phyloP scores from a whole-genome alignment of 164 flowering plant genomes.

The Dillenia suffruticosa region DNA sequence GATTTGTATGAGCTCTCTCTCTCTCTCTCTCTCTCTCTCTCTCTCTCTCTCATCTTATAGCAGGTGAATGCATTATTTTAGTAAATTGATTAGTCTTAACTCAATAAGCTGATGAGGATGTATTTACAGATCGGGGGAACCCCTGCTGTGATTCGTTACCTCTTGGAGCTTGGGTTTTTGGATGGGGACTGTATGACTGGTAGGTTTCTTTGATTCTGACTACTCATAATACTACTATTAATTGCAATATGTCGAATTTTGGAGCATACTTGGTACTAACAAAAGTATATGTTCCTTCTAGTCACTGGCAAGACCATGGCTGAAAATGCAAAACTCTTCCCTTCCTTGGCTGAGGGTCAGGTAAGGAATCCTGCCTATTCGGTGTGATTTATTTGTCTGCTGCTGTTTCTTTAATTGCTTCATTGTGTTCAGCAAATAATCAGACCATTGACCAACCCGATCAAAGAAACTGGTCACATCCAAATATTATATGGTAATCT shows the following conservation, averaged over 20 bases:
- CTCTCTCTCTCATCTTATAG: neutral
- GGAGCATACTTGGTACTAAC: too few species aligned
- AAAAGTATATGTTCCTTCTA: constrained; percentile 15
- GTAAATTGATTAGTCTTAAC: neutral
- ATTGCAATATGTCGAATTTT: neutral
- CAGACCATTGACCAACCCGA: constrained; percentile 73
- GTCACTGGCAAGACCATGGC: constrained; percentile 96
- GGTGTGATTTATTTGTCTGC: too few species aligned
- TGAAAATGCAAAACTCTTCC: constrained; percentile 69
- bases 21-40: too few species aligned
- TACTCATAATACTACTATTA: neutral
- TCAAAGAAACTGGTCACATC: constrained; percentile 87
- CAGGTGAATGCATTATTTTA: too few species aligned
- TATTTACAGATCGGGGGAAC: constrained; percentile 83
- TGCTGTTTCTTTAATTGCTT: too few species aligned
- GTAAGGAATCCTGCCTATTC: constrained; percentile 22
- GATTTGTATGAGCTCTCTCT: neutral
- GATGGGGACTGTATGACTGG: constrained; percentile 98
- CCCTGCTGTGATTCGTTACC: constrained; percentile 85
- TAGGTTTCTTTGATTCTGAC: constrained; percentile 16
- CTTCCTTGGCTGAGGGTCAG: constrained; percentile 78
- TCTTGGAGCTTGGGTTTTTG: constrained; percentile 69
- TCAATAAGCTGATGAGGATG: neutral
- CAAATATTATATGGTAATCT: constrained; percentile 91
- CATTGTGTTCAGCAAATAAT: constrained; percentile 61